A percentile compares a stretch with the other conserved stretches of the same genome.
Conservation (phyloP, 2,329 filamentous ascomycete genomes). For the Hypoxylon sp. region DNA sequence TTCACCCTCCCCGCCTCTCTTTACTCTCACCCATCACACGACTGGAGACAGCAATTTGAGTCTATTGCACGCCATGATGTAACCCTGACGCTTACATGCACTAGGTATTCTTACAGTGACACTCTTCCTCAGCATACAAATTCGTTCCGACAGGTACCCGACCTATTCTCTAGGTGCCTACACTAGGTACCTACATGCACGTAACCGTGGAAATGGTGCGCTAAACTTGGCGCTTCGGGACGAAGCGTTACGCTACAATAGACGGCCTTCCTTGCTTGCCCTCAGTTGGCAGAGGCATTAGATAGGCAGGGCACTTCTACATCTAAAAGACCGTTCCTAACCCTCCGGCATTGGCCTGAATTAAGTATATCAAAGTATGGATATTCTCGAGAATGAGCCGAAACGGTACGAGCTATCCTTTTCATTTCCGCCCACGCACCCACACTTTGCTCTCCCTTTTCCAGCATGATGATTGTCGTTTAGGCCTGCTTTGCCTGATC, state of each 20-base stretch:
- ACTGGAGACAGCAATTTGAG: background rate
- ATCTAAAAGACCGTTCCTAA: background rate
- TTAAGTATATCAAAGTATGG: background rate
- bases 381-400: background rate
- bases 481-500: constrained; percentile 45
- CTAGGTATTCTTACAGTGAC: background rate
- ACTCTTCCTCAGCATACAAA: background rate
- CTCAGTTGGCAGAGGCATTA: background rate
- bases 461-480: constrained; percentile 37
- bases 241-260: background rate
- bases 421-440: background rate
- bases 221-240: background rate
- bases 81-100: no score
- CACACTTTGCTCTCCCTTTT: background rate
- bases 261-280: no score
- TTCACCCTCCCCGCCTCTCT: background rate
- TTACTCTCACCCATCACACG: background rate
- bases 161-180: background rate
- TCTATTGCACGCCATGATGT: background rate
- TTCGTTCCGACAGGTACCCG: background rate
- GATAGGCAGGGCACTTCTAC: background rate
- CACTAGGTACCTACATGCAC: no score
- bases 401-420: background rate
- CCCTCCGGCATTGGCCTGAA: background rate
- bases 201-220: background rate